Evolutionary conservation across 1,284 basidiomycete species (phyloP).

Genomic region (Puccinia polysora): DNA sequence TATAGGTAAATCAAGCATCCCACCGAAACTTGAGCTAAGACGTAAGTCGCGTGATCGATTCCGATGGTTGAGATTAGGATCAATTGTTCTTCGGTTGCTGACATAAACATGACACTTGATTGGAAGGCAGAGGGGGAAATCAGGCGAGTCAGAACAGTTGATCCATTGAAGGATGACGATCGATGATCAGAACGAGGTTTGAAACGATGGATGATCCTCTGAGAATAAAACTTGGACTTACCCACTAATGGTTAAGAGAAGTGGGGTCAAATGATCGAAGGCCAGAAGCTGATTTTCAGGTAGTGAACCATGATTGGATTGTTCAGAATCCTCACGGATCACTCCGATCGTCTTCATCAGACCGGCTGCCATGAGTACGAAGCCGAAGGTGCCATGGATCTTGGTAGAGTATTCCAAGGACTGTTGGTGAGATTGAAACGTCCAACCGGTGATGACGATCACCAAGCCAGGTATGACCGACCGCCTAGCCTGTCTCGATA

Average conservation of each 20-base stretch:
- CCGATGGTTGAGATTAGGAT: constrained; percentile 59
- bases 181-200: no score
- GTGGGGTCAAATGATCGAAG: background rate
- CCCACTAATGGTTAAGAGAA: constrained; percentile 6
- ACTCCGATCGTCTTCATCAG: constrained; percentile 77
- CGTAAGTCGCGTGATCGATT: constrained; percentile 84
- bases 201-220: no score
- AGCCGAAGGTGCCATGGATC: constrained; percentile 79
- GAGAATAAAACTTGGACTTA: no score
- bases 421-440: constrained; percentile 86
- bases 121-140: background rate
- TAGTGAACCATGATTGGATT: no score
- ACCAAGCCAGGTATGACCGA: constrained; percentile 78
- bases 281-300: no score
- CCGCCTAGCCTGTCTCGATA: constrained; percentile 76
- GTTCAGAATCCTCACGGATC: constrained; percentile 57
- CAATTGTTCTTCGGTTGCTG: constrained; percentile 83
- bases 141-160: no score
- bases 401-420: constrained; percentile 58
- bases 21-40: constrained; percentile 62
- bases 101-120: constrained; percentile 71
- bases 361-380: constrained; percentile 79
- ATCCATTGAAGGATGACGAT: no score
- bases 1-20: constrained; percentile 67
- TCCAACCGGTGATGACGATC: constrained; percentile 90